Evolutionary conservation across 2,329 filamentous ascomycete genomes (phyloP), one percentile per base, ranked within the genome.

Genomic region (Shiraia sp.): DNA sequence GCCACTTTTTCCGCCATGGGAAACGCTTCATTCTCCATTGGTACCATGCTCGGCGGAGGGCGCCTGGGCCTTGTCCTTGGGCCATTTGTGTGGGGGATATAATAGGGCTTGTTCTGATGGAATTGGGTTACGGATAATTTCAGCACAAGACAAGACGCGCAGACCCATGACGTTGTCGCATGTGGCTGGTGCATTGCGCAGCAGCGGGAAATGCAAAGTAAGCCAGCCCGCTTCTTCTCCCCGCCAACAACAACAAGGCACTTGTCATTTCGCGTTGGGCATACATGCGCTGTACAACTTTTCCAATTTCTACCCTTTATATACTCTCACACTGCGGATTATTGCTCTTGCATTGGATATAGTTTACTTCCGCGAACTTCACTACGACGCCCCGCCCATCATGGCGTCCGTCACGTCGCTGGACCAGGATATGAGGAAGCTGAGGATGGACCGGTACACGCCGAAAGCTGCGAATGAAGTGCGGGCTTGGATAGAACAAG

Each of bases 331-430:
- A 25, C n/a, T 28, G 19, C n/a, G 13, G 26, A n/a, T 23, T 26
- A 19, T 16, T 39, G 35, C 30, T 38, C 27, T 30, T 15, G 34
- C 17, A 32, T 24, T 29, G 37, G 38, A 36, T 41, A 42, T 45
- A 51, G 38, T 31, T 31, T 37, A 31, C 40, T 36, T 28, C 36
- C 36, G 22, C 42, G 40, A 42, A 43, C 38, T 33, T 24, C 42
- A 42, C 51, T 42, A 48, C 44, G 45, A 52, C 43, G 53, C 50
- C 45, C 31, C 32, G 32, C 27, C 49, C 47, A 44, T 46, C 54
- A 97, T 97, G 92, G 91, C 92, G 58, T 96, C 92, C 27, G 92
- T 97, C 23, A 82, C 89, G 51, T 96, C 90, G 51, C 78, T 99
- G 47, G 93, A 97, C 73, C 92, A 92, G 72, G 93, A 99, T 76